Conservation (phyloP, 2,329 filamentous ascomycete species). For the Aschersonia sp. region DNA sequence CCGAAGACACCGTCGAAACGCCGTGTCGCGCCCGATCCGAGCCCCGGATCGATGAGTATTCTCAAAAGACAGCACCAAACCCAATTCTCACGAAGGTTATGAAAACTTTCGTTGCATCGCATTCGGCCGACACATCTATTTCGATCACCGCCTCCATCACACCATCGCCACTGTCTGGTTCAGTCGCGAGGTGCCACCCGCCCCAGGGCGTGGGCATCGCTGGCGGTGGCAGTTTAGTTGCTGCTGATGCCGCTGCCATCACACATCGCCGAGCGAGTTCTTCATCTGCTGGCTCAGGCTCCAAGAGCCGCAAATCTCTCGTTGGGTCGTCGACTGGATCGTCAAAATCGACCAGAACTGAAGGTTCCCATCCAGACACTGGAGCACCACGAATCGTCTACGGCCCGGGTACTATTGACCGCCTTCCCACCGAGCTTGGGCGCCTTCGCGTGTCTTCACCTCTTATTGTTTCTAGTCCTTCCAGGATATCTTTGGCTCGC, state of each 20-base stretch:
- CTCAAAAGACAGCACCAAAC: neutral
- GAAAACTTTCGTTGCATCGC: conserved; percentile 1
- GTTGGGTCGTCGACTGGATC: neutral
- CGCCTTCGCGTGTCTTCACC: conserved; percentile 16
- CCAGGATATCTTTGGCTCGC: conserved; percentile 18
- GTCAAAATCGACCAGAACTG: conserved; percentile 3
- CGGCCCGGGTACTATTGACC: conserved; percentile 16
- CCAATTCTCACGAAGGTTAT: conserved; percentile 1
- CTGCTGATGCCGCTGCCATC: neutral
- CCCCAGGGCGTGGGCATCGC: neutral
- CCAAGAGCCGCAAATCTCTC: neutral
- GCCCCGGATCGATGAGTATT: neutral
- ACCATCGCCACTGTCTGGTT: neutral
- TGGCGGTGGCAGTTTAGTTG: conserved; percentile 1
- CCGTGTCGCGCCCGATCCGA: conserved; percentile 2
- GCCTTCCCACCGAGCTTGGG: conserved; percentile 18
- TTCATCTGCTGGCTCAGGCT: conserved; percentile 1
- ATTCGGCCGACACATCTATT: neutral
- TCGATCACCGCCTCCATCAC: neutral
- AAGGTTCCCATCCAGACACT: conserved; percentile 1
- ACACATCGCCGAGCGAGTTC: neutral
- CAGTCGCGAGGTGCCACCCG: neutral
- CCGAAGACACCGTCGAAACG: conserved; percentile 4
- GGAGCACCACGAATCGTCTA: conserved; percentile 18
- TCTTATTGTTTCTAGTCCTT: conserved; percentile 23